These are phyloP conservation scores for Cladorrhinum samala DNA, from an alignment of 495 filamentous ascomycete genomes.

Conservation along the genomic window DNA sequence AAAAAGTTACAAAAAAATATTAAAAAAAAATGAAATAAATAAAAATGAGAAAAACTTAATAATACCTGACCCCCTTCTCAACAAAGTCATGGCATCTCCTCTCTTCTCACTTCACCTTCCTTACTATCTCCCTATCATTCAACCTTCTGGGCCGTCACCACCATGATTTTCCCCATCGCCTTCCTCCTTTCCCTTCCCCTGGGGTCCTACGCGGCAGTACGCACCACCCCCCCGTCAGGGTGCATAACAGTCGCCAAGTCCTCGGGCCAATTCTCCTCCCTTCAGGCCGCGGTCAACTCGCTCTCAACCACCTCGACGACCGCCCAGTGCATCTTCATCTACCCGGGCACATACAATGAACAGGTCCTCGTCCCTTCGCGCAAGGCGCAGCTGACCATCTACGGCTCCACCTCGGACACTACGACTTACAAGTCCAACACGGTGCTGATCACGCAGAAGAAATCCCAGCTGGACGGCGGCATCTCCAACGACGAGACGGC, in stretches of 20 bases:
- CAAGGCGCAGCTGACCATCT: slow-evolving; percentile 47
- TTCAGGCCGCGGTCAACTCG: slow-evolving; percentile 53
- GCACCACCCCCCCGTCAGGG: slow-evolving; percentile 45
- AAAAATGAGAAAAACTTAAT: too few relatives aligned
- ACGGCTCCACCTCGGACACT: slow-evolving; percentile 57
- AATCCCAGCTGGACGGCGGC: slow-evolving; percentile 38
- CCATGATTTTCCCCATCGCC: not conserved
- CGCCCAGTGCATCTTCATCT: slow-evolving; percentile 58
- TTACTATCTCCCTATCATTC: not conserved
- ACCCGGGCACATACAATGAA: slow-evolving; percentile 51
- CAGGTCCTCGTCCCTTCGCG: slow-evolving; percentile 51
- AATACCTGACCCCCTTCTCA: too few relatives aligned
- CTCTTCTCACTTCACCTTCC: not conserved
- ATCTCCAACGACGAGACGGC: slow-evolving; percentile 43
- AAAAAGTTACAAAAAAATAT: too few relatives aligned
- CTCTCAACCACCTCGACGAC: slow-evolving; percentile 38
- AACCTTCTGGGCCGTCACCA: not conserved
- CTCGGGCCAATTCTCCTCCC: slow-evolving; percentile 38
- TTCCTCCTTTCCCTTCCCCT: not conserved
- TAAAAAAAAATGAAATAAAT: too few relatives aligned
- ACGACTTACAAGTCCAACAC: slow-evolving; percentile 48
- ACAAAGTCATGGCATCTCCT: not conserved
- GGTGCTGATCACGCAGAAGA: slow-evolving; percentile 50
- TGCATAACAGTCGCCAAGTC: slow-evolving; percentile 48
- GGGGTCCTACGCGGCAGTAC: slow-evolving; percentile 18